These are phyloP conservation scores for Solanum aculeatissimum DNA, from an alignment of 305 asterid species.

Conservation along the genomic window DNA sequence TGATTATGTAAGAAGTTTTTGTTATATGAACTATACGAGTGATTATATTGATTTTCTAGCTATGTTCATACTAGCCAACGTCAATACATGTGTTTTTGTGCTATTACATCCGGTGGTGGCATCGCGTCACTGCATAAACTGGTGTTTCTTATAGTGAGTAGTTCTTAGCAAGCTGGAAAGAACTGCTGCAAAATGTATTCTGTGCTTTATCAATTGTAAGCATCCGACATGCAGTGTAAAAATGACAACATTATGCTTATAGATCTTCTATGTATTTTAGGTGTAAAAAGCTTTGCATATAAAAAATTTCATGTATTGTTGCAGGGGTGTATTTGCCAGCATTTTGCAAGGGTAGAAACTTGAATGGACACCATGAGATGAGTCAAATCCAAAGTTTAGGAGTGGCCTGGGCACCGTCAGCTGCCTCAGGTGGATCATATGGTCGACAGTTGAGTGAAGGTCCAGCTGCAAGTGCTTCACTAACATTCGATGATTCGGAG, in stretches of 20 bases:
- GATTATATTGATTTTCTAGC: not conserved
- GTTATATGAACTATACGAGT: not conserved
- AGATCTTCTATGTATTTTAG: no score
- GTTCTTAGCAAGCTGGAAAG: no score
- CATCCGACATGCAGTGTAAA: not conserved
- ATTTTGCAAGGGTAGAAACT: not conserved
- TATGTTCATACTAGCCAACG: no score
- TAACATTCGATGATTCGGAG: not conserved
- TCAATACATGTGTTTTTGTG: no score
- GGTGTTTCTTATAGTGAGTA: no score
- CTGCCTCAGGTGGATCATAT: not conserved
- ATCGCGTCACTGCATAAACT: no score
- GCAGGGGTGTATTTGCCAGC: not conserved
- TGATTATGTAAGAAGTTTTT: not conserved
- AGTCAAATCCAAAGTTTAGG: not conserved
- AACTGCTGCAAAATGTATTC: no score
- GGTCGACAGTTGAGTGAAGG: not conserved
- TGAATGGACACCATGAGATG: not conserved
- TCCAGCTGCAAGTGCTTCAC: not conserved
- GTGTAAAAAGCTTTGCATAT: not conserved
- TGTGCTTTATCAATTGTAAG: no score
- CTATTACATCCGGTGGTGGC: no score
- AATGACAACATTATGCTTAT: no score
- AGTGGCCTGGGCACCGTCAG: not conserved
- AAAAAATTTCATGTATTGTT: not conserved